Percentiles rank a stretch among this genome's conserved stretches.
These are phyloP conservation scores for Aureobasidium sp. DNA, from an alignment of 2,329 filamentous ascomycete species.

Conservation along the genomic window DNA sequence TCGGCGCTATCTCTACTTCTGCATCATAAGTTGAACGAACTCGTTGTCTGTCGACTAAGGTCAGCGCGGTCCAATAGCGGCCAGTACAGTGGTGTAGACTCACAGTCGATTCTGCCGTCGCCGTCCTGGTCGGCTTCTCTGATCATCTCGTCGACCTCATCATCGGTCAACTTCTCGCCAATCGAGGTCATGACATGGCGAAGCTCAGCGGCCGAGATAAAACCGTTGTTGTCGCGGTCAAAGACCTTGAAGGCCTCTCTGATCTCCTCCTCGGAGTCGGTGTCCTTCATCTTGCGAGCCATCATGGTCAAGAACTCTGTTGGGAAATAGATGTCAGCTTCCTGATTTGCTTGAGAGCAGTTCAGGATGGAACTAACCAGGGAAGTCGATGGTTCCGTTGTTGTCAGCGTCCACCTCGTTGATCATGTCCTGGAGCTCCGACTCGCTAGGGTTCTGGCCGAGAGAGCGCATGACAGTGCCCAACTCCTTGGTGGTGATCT, in stretches of 20 bases:
- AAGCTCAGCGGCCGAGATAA: conserved; percentile 57
- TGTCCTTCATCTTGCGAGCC: conserved; percentile 55
- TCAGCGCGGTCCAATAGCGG: conserved; percentile 15
- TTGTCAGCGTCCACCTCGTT: conserved; percentile 60
- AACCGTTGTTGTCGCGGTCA: conserved; percentile 59
- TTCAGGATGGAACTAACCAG: conserved; percentile 36
- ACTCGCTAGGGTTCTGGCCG: conserved; percentile 55
- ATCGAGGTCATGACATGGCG: conserved; percentile 58
- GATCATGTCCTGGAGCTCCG: conserved; percentile 59
- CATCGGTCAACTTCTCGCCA: conserved; percentile 57
- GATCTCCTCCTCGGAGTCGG: conserved; percentile 58
- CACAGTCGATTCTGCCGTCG: conserved; percentile 59
- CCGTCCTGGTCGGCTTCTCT: conserved; percentile 58
- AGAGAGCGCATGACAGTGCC: conserved; percentile 58
- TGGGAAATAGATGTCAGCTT: not conserved
- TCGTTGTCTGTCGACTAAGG: conserved; percentile 40
- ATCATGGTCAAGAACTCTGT: conserved; percentile 61
- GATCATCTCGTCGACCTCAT: conserved; percentile 61
- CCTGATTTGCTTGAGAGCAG: not conserved
- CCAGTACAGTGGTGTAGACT: conserved; percentile 23
- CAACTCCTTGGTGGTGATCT: conserved; percentile 58
- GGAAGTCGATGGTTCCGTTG: conserved; percentile 59
- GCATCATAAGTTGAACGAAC: conserved; percentile 51
- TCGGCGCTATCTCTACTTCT: conserved; percentile 37
- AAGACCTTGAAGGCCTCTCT: conserved; percentile 60